Evolutionary conservation across 1,284 basidiomycete species (phyloP).

Genomic region (Melanopsichium pennsylvanicum): DNA sequence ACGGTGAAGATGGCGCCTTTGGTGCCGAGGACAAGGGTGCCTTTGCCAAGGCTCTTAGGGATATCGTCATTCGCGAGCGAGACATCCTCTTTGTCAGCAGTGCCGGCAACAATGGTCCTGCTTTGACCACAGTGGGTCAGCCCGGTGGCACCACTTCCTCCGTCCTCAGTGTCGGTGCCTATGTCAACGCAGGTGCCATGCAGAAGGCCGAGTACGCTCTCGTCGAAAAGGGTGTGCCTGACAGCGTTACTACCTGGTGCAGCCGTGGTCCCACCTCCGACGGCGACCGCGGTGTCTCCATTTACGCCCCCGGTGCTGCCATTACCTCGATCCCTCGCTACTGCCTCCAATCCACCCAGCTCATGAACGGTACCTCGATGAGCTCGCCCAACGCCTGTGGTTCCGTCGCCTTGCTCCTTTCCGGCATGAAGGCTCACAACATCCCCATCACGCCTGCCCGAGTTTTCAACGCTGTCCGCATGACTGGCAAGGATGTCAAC

Average conservation of each 20-base stretch:
- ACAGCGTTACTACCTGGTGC: constrained; percentile 66
- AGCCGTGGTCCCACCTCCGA: constrained; percentile 65
- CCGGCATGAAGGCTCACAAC: constrained; percentile 62
- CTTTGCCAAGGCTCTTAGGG: constrained; percentile 59
- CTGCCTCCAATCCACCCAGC: constrained; percentile 62
- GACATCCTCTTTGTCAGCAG: constrained; percentile 62
- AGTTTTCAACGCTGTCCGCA: constrained; percentile 63
- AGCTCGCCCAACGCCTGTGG: constrained; percentile 65
- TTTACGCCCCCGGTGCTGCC: constrained; percentile 66
- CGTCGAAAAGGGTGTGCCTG: constrained; percentile 61
- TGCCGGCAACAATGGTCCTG: constrained; percentile 65
- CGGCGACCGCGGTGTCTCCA: constrained; percentile 61
- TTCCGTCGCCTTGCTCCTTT: constrained; percentile 62
- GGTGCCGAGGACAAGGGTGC: constrained; percentile 64
- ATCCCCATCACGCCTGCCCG: constrained; percentile 63
- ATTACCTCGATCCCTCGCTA: constrained; percentile 66
- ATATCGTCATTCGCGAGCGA: constrained; percentile 60
- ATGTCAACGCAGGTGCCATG: constrained; percentile 65
- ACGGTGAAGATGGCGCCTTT: constrained; percentile 65
- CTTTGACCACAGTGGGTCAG: constrained; percentile 65
- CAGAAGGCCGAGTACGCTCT: constrained; percentile 66
- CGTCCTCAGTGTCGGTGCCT: constrained; percentile 65
- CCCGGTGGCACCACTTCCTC: constrained; percentile 64
- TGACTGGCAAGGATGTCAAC: constrained; percentile 63
- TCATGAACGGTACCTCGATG: constrained; percentile 67